These are phyloP conservation scores for Ichthyophthirius multifiliis DNA, from an alignment of 169 alveolate genomes.

Conservation along the genomic window DNA sequence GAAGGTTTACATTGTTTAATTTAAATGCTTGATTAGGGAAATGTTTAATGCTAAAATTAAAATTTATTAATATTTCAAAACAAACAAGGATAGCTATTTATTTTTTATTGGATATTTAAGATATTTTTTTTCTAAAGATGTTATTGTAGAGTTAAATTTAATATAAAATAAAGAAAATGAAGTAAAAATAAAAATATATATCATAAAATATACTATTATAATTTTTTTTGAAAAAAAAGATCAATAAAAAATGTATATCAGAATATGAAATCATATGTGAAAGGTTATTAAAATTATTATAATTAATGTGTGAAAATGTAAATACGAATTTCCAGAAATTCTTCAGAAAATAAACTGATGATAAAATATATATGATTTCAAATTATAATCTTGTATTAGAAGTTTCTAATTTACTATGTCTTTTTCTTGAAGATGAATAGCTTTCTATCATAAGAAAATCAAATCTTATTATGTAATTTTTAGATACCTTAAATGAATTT, in stretches of 20 bases:
- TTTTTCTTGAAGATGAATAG: constrained; percentile 18
- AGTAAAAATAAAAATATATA: too few species aligned
- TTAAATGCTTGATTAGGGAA: constrained; percentile 18
- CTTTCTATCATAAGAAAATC: background rate
- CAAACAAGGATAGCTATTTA: too few species aligned
- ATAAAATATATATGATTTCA: background rate
- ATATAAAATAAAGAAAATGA: too few species aligned
- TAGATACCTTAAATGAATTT: constrained; percentile 35
- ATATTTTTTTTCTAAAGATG: too few species aligned
- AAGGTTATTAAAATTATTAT: constrained; percentile 14
- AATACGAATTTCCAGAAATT: constrained; percentile 27
- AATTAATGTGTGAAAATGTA: constrained; percentile 40
- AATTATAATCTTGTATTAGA: constrained; percentile 27
- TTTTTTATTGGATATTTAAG: too few species aligned
- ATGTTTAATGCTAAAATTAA: too few species aligned
- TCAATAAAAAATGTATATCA: too few species aligned
- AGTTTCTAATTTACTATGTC: constrained; percentile 16
- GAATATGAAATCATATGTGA: constrained; percentile 9
- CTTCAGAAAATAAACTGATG: constrained; percentile 6
- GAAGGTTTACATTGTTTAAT: background rate
- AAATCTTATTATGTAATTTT: constrained; percentile 6
- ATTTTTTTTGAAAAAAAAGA: too few species aligned
- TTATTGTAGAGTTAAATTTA: too few species aligned
- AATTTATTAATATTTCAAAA: too few species aligned
- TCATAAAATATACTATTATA: too few species aligned